Evolutionary conservation across 1,284 basidiomycete genomes (phyloP).

Genomic region (Agroathelia rolfsii): DNA sequence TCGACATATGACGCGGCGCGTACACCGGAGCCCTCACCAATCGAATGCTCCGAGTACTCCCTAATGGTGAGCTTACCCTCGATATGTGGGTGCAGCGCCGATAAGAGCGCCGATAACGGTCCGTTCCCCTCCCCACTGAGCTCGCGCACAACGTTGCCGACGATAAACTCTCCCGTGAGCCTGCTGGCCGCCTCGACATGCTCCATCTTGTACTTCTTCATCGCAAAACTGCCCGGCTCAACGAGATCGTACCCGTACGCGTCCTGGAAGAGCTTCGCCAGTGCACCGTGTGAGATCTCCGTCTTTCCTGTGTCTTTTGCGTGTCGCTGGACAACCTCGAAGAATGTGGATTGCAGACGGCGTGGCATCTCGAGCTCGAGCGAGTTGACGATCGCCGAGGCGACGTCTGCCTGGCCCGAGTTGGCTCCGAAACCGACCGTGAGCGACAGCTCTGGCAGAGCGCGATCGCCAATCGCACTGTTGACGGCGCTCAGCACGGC

Average conservation of each 20-base stretch:
- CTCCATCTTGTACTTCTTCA: constrained; percentile 53
- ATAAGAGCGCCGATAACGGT: constrained; percentile 81
- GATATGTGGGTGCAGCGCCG: constrained; percentile 71
- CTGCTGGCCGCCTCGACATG: constrained; percentile 38
- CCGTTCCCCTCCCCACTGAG: constrained; percentile 85
- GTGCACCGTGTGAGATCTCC: constrained; percentile 62
- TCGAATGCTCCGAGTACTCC: constrained; percentile 85
- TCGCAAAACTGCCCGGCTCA: constrained; percentile 27
- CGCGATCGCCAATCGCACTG: constrained; percentile 59
- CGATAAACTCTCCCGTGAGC: constrained; percentile 59
- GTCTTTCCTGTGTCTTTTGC: constrained; percentile 43
- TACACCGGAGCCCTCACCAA: constrained; percentile 77
- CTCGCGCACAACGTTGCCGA: constrained; percentile 55
- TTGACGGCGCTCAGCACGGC: constrained; percentile 90
- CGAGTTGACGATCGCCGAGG: constrained; percentile 82
- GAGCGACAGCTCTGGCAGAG: constrained; percentile 64
- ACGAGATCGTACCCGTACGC: constrained; percentile 53
- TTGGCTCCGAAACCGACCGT: constrained; percentile 58
- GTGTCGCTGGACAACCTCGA: constrained; percentile 77
- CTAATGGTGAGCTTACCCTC: constrained; percentile 65
- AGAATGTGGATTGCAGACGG: constrained; percentile 88
- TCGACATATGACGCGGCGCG: constrained; percentile 87
- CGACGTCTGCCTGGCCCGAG: constrained; percentile 71
- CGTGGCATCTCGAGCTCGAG: constrained; percentile 86
- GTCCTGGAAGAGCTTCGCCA: constrained; percentile 61